Evolutionary conservation across 1,139 yeast genomes (phyloP), one percentile per base, ranked within the genome.

Genomic region (Scheffersomyces titani): DNA sequence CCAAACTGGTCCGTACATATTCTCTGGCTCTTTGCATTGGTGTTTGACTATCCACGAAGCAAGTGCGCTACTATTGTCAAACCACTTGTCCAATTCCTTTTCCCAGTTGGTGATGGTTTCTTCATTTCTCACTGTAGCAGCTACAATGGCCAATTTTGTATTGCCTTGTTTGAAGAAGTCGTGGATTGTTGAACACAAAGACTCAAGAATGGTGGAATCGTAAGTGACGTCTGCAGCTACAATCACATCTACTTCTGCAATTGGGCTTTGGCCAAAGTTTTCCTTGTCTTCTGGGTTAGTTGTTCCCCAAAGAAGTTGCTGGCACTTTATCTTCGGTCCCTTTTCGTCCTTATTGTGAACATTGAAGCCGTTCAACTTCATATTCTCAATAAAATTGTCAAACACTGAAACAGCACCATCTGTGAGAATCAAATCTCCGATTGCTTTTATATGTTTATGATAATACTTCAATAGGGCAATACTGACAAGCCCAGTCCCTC

Each of bases 401-500:
- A 91, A 74, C n/a, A 92, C 75, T 11, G 74, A 74, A 0, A 82
- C 76, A 62, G 89, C 92, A 1, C 97, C 97, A 68, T 93, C 98
- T 0, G 97, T 91, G 24, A 90, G 74, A 1, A 80, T 70, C 6
- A 88, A 69, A 51, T 71, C 67, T 2, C 64, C 61, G 4, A 74
- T 58, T 1, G 51, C 50, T 6, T 22, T 49, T 6, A 40, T 36
- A 22, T 48, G 22, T 30, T 61, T 59, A 24, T 30, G 49, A 19
- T 59, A 54, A 16, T 60, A 61, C 52, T 73, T 73, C n/a, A 72
- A 69, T 11, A 87, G 63, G 1, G 89, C 73, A 19, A 91, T 67
- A 16, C 96, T 87, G 1, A 90, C 88, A n/a, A 93, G 72, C 0
- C 98, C 98, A 0, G 98, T 92, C 0, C 98, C 98, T 21, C 96